phyloP scores from a whole-genome alignment of 805 yeast genomes.

The Candida loeiensis region DNA sequence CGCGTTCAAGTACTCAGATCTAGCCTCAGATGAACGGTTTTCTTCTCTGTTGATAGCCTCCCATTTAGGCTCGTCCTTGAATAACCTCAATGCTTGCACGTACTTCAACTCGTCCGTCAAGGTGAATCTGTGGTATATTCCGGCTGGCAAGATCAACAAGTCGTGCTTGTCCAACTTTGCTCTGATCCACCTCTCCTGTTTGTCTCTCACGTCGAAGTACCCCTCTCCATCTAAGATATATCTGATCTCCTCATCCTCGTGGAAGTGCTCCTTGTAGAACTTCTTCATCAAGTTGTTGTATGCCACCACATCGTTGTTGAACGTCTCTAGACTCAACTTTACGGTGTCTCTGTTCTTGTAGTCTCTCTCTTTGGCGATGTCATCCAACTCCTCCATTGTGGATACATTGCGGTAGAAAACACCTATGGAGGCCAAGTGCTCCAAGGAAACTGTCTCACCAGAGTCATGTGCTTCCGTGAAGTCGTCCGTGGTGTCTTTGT shows the following conservation, averaged over 20 bases:
- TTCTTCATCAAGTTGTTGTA: conserved; percentile 61
- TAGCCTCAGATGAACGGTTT: conserved; percentile 30
- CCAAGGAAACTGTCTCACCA: conserved; percentile 53
- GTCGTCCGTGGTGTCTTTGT: conserved; percentile 46
- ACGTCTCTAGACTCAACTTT: conserved; percentile 53
- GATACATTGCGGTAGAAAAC: conserved; percentile 59
- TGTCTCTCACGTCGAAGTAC: conserved; percentile 79
- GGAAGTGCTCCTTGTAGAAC: conserved; percentile 83
- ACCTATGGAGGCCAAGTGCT: conserved; percentile 56
- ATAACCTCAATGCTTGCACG: conserved; percentile 76
- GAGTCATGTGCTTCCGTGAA: conserved; percentile 72
- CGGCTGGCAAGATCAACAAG: conserved; percentile 77
- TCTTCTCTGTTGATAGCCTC: conserved; percentile 71
- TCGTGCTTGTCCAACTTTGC: conserved; percentile 62
- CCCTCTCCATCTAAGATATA: conserved; percentile 89
- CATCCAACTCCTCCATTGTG: conserved; percentile 54
- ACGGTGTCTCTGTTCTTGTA: conserved; percentile 82
- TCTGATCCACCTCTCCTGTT: conserved; percentile 69
- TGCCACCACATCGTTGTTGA: conserved; percentile 54
- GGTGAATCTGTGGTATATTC: conserved; percentile 92
- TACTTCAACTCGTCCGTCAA: conserved; percentile 53
- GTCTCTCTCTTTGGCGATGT: conserved; percentile 61
- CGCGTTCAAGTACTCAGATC: conserved; percentile 28
- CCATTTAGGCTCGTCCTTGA: conserved; percentile 97
- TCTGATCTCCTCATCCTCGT: conserved; percentile 96